Base-by-base conservation (phyloP, 768 basidiomycete genomes). In the Tylopilus subfusipes region DNA sequence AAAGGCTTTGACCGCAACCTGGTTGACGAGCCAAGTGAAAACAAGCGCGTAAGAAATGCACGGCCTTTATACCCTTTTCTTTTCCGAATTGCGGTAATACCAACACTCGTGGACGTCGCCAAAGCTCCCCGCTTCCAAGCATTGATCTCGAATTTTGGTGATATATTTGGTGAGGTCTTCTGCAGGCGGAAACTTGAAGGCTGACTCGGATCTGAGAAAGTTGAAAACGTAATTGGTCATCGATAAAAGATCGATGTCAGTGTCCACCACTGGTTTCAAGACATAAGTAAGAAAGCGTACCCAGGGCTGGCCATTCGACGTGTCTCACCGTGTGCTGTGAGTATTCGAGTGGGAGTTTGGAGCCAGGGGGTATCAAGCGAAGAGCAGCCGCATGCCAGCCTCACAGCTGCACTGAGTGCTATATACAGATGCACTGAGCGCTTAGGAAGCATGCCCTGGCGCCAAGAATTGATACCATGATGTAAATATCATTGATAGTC, bases 361-460 rank as follows among this genome's bases (percentile, higher is more conserved):
- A 29, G 27, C 27, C 8, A 18, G 16, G 21, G 21, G 30, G n/a
- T n/a, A 42, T 33, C 18, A n/a, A 25, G 7, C 31, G 8, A 24
- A 11, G 22, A 19, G 50, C 7, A n/a, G 19, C 22, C 22, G 18
- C 42, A 19, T 27, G 33, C 30, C 33, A 25, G 33, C 42, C 51
- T 46, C n/a, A n/a, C n/a, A n/a, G n/a, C n/a, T n/a, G n/a, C 31
- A 21, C 2, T 27, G 50, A 16, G 16, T 47, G 14, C 50, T 36
- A 48, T 52, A 46, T 52, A 31, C 46, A 52, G 50, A 52, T 11
- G n/a, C n/a, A n/a, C n/a, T n/a, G n/a, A n/a, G n/a, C n/a, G n/a
- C n/a, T 11, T 14, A 13, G 27, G 27, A 29, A 29, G 27, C 9
- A 29, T 4, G 27, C 9, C 40, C 10, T 18, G 38, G n/a, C 38